Conservation (phyloP, 2,329 filamentous ascomycete genomes). For the Parastagonospora avenae region DNA sequence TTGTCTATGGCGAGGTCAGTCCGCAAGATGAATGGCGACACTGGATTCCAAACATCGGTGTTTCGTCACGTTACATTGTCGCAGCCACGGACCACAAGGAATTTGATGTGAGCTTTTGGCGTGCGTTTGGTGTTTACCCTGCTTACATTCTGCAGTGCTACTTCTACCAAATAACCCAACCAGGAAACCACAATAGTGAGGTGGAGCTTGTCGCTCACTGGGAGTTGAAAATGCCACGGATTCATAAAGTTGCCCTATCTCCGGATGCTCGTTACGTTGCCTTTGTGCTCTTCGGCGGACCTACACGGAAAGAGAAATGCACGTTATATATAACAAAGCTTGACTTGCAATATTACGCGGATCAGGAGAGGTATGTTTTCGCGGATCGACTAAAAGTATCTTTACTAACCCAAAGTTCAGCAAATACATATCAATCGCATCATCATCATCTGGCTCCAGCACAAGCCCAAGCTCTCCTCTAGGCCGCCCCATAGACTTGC, state of each 20-base stretch:
- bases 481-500: neutral
- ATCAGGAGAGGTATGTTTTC: neutral
- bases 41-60: neutral
- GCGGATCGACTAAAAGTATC: neutral
- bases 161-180: constrained; percentile 1
- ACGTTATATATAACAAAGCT: neutral
- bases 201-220: neutral
- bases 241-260: constrained; percentile 1
- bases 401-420: neutral
- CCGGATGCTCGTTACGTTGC: constrained; percentile 1
- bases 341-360: neutral
- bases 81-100: constrained; percentile 2
- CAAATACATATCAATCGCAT: neutral
- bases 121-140: neutral
- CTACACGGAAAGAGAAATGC: neutral
- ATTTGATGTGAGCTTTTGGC: neutral
- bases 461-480: neutral
- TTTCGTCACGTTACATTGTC: constrained; percentile 2
- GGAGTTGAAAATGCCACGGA: neutral
- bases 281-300: neutral
- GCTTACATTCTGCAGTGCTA: constrained; percentile 2
- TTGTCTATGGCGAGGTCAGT: neutral
- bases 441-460: constrained; percentile 1
- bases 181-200: neutral
- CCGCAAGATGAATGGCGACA: neutral